Base-by-base conservation (phyloP, 805 yeast genomes). In the Barnettozyma populi region DNA sequence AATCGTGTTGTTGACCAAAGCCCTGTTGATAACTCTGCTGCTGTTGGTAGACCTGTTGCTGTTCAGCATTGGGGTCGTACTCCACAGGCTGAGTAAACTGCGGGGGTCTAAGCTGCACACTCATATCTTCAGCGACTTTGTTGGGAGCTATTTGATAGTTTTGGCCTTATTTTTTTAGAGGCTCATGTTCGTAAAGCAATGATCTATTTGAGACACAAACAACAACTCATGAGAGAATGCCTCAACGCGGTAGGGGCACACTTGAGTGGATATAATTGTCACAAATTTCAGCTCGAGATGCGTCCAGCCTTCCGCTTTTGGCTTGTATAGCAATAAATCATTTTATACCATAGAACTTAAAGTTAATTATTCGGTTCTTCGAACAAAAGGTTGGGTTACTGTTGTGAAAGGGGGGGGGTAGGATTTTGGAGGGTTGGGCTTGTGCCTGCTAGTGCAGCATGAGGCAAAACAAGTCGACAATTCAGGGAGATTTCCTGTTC, bases 81-180 rank as follows among this genome's bases (percentile, higher is more conserved):
- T 55, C 53, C 20, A 49, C 49, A 3, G 52, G 54, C 47, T 58
- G 59, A n/a, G 59, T 56, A 46, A 56, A 55, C 27, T 52, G 57
- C 24, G 47, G 47, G 5, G 40, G 41, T 5, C 45, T 21, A 20
- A 34, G 7, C 13, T 46, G 42, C 10, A 40, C 43, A 29, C 43
- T 46, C 48, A 44, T 44, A 2, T 5, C 13, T 14, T 23, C 18
- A 35, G 23, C 37, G 13, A 35, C 13, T 35, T 35, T 18, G 14
- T 14, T 35, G 37, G 14, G 14, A 35, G 20, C 36, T 18, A 25
- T 25, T 25, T 25, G 29, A 25, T 25, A 25, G 13, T 25, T 25
- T 4, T 7, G 13, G 10, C n/a, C n/a, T 25, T 10, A 13, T 25
- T 25, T 25, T 25, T 7, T 10, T 25, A 25, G 29, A 25, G 10